Percentiles rank a stretch among this genome's conserved stretches.
phyloP scores from a whole-genome alignment of 2,329 filamentous ascomycete species.

The Hypoxylon sp. region DNA sequence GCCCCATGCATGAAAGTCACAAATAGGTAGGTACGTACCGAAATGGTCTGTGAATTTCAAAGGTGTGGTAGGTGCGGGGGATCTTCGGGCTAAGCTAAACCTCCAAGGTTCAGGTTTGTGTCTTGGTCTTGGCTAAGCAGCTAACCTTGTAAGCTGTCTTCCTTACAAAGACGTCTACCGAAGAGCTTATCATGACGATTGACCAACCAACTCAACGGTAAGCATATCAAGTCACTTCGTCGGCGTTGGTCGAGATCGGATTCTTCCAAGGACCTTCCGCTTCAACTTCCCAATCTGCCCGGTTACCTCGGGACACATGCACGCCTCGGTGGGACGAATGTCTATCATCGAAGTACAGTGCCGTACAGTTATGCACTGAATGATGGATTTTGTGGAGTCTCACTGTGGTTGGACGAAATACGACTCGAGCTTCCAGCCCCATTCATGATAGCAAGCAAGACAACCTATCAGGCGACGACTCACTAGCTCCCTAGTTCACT shows the following conservation, averaged over 20 bases:
- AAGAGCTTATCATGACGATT: conserved; percentile 22
- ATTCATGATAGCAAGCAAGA: conserved; percentile 48
- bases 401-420: conserved; percentile 61
- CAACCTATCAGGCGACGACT: conserved; percentile 37
- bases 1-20: background rate
- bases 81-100: conserved; percentile 26
- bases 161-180: conserved; percentile 15
- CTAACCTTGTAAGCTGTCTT: background rate
- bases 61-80: conserved; percentile 24
- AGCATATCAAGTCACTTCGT: conserved; percentile 20
- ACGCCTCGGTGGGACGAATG: conserved; percentile 37
- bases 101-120: background rate
- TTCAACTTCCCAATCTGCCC: conserved; percentile 18
- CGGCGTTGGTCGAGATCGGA: conserved; percentile 2
- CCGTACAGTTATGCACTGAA: conserved; percentile 24
- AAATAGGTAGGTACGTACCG: conserved; percentile 5
- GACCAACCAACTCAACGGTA: conserved; percentile 20
- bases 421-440: conserved; percentile 51
- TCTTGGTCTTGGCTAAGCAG: background rate
- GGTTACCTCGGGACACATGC: conserved; percentile 33
- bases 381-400: conserved; percentile 34
- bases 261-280: conserved; percentile 14
- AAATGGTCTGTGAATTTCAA: background rate
- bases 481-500: conserved; percentile 42
- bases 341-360: conserved; percentile 33